These are phyloP conservation scores for Lavandula angustifolia DNA, from an alignment of 257 asterid species.

Conservation along the genomic window DNA sequence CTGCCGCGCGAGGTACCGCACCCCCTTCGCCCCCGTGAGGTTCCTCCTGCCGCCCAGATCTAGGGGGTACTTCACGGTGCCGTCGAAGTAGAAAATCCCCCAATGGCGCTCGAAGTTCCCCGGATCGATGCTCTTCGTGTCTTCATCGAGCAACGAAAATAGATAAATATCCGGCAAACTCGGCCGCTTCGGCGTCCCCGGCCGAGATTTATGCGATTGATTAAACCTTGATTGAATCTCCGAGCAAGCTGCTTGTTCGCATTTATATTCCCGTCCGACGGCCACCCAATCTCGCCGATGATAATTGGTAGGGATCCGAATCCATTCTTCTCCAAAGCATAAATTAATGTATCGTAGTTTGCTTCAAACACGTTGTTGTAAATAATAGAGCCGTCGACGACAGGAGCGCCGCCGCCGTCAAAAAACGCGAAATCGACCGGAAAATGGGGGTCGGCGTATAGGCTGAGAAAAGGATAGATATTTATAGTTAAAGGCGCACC, in stretches of 20 bases:
- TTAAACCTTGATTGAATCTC: slow-evolving; percentile 71
- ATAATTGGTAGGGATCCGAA: slow-evolving; percentile 56
- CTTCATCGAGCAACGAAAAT: slow-evolving; percentile 73
- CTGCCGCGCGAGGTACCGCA: slow-evolving; percentile 59
- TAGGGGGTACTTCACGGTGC: slow-evolving; percentile 65
- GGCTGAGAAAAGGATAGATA: slow-evolving; percentile 90
- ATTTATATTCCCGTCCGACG: slow-evolving; percentile 65
- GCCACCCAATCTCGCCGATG: slow-evolving; percentile 94
- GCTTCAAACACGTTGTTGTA: slow-evolving; percentile 87
- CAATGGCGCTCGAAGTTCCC: slow-evolving; percentile 93
- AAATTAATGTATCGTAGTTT: slow-evolving; percentile 77
- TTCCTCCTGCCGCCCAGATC: slow-evolving; percentile 53
- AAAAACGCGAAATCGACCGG: slow-evolving; percentile 81
- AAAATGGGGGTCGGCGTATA: slow-evolving; percentile 64
- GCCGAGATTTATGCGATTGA: slow-evolving; percentile 56
- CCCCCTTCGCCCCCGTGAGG: slow-evolving; percentile 81
- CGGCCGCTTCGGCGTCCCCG: slow-evolving; percentile 72
- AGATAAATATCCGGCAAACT: slow-evolving; percentile 64
- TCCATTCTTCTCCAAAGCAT: slow-evolving; percentile 80
- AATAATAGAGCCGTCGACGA: slow-evolving; percentile 59
- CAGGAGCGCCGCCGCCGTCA: slow-evolving; percentile 61
- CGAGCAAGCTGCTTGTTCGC: slow-evolving; percentile 63
- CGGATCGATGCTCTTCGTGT: slow-evolving; percentile 64
- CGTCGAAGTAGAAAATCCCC: slow-evolving; percentile 83
- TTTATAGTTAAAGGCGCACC: slow-evolving; percentile 75